phyloP scores from a whole-genome alignment of 176 grass and related monocot genomes.

The Oryza australiensis region DNA sequence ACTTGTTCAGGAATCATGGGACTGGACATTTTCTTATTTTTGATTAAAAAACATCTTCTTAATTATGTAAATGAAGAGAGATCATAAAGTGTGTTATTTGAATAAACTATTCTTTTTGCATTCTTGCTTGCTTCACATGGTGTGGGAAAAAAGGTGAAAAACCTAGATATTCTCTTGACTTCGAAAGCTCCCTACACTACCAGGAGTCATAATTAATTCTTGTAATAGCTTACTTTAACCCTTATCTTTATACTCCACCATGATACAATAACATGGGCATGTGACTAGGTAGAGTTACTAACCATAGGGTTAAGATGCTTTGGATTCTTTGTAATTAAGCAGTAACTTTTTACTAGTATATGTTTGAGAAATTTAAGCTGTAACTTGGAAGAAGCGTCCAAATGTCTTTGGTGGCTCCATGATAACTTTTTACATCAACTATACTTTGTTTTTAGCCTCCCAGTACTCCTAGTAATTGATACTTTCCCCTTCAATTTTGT shows the following conservation, averaged over 20 bases:
- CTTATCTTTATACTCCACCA: slow-evolving; percentile 35
- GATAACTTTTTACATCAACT: slow-evolving; percentile 43
- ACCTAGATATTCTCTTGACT: slow-evolving; percentile 25
- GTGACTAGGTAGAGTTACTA: slow-evolving; percentile 27
- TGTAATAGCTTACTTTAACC: not conserved
- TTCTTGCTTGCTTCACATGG: slow-evolving; percentile 10
- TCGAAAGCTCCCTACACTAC: slow-evolving; percentile 38
- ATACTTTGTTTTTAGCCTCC: slow-evolving; percentile 4
- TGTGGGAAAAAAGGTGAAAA: not conserved
- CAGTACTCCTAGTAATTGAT: not conserved
- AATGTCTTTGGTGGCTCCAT: slow-evolving; percentile 65
- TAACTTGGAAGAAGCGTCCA: slow-evolving; percentile 54
- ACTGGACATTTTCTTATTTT: not conserved
- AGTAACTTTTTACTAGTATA: slow-evolving; percentile 27
- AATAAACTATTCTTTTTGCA: not conserved
- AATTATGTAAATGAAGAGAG: not conserved
- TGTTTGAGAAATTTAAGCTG: slow-evolving; percentile 16
- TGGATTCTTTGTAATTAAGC: slow-evolving; percentile 18
- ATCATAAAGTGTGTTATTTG: not conserved
- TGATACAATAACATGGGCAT: slow-evolving; percentile 29
- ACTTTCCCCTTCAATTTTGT: not conserved
- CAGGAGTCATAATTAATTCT: slow-evolving; percentile 6
- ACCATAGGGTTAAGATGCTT: slow-evolving; percentile 34
- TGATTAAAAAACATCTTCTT: not conserved
- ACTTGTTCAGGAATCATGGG: not conserved